phyloP scores from a whole-genome alignment of 495 filamentous ascomycete species.

The Penicillium psychrofluorescens region DNA sequence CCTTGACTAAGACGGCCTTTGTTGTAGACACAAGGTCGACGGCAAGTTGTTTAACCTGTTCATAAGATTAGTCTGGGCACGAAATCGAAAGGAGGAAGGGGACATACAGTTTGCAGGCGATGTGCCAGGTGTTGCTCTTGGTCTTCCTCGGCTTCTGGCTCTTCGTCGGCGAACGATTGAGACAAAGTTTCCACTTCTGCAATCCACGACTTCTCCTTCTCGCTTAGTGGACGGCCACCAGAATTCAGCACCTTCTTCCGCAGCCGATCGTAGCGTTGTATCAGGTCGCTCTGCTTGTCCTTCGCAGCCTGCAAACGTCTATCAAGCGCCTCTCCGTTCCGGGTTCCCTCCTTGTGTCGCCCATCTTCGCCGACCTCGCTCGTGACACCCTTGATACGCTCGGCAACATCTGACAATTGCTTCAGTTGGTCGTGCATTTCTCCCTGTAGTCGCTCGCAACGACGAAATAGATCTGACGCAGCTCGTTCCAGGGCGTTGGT shows the following conservation, averaged over 20 bases:
- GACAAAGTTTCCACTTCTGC: slow-evolving; percentile 53
- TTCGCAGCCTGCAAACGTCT: slow-evolving; percentile 52
- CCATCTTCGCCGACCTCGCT: slow-evolving; percentile 51
- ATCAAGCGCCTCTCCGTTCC: slow-evolving; percentile 47
- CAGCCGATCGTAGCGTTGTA: slow-evolving; percentile 56
- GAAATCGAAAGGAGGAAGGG: slow-evolving; percentile 8
- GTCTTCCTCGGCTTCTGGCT: slow-evolving; percentile 10
- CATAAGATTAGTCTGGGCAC: slow-evolving; percentile 6
- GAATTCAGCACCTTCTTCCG: slow-evolving; percentile 50
- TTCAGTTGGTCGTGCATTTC: slow-evolving; percentile 68
- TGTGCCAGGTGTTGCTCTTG: slow-evolving; percentile 22
- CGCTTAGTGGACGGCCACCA: slow-evolving; percentile 58
- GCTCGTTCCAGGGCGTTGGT: slow-evolving; percentile 64
- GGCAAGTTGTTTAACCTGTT: slow-evolving; percentile 38
- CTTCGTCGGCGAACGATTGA: slow-evolving; percentile 15
- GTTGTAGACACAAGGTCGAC: slow-evolving; percentile 45
- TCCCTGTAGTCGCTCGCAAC: slow-evolving; percentile 62
- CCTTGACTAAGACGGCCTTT: slow-evolving; percentile 28
- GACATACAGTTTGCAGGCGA: slow-evolving; percentile 33
- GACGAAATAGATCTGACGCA: slow-evolving; percentile 74
- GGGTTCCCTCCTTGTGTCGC: slow-evolving; percentile 28
- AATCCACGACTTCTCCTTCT: slow-evolving; percentile 63
- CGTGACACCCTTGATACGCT: slow-evolving; percentile 57
- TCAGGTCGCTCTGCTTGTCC: slow-evolving; percentile 51
- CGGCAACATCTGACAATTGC: slow-evolving; percentile 58